phyloP scores from a whole-genome alignment of 192 early-diverging fungal species.

The Radiomyces spectabilis region DNA sequence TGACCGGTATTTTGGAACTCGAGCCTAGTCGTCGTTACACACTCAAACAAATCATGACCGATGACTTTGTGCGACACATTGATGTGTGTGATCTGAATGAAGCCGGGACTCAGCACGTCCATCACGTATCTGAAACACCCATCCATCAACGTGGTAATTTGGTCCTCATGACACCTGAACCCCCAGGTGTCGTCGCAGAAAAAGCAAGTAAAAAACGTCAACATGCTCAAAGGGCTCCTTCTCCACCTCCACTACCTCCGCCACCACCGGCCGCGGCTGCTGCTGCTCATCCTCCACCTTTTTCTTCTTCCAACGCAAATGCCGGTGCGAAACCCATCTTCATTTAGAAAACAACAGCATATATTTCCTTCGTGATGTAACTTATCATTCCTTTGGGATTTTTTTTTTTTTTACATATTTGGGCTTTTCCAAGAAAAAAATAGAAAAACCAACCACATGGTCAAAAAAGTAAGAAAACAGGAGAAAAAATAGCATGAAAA shows the following conservation, averaged over 20 bases:
- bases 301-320: no score
- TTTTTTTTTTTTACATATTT: no score
- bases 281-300: no score
- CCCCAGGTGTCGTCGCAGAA: slow-evolving; percentile 23
- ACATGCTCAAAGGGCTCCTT: background rate
- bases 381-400: no score
- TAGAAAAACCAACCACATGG: no score
- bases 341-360: background rate
- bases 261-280: background rate
- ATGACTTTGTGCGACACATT: slow-evolving; percentile 66
- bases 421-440: no score
- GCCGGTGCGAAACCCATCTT: background rate
- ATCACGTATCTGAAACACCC: slow-evolving; percentile 12
- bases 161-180: slow-evolving; percentile 21
- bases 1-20: slow-evolving; percentile 57
- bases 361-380: background rate
- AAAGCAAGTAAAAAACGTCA: slow-evolving; percentile 17
- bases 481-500: no score
- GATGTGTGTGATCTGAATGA: slow-evolving; percentile 36
- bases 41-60: slow-evolving; percentile 58
- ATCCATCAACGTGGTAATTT: slow-evolving; percentile 10
- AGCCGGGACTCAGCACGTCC: slow-evolving; percentile 16
- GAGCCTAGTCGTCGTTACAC: slow-evolving; percentile 46
- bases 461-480: no score
- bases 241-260: background rate